Evolutionary conservation across 352 stramenopile species (phyloP).

Genomic region (Thalassiosira ordinaria): DNA sequence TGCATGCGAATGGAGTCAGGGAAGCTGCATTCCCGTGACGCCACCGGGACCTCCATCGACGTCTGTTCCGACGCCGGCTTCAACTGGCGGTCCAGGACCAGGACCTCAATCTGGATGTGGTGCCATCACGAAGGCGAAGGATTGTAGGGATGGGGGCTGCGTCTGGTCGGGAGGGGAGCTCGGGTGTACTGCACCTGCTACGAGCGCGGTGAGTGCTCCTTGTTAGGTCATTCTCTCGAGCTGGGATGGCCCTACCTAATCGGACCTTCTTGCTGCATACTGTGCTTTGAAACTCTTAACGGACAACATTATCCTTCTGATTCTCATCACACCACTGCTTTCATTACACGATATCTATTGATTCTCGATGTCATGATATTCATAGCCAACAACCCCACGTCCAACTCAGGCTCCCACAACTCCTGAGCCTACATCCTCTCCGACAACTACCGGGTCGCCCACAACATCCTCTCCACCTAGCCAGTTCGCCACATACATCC

Average conservation of each 20-base stretch:
- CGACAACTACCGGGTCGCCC: not conserved
- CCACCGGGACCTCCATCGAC: not conserved
- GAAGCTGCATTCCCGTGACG: not conserved
- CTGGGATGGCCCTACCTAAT: too few relatives aligned
- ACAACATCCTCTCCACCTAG: not conserved
- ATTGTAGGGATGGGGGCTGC: not conserved
- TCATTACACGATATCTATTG: not conserved
- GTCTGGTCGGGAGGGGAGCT: not conserved
- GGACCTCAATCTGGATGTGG: not conserved
- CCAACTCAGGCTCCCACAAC: not conserved
- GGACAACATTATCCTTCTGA: too few relatives aligned
- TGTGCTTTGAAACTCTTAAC: too few relatives aligned
- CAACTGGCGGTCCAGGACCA: not conserved
- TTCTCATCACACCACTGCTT: too few relatives aligned
- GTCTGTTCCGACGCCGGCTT: not conserved
- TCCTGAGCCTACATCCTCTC: not conserved
- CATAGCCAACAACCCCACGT: too few relatives aligned
- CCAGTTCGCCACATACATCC: not conserved
- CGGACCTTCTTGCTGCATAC: too few relatives aligned
- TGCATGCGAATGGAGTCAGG: not conserved
- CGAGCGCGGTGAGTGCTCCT: too few relatives aligned
- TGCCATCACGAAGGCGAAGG: not conserved
- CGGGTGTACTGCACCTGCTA: too few relatives aligned
- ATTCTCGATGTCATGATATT: not conserved
- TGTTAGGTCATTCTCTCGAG: too few relatives aligned